These are phyloP conservation scores for Epicoccum nigrum DNA, from an alignment of 2,329 filamentous ascomycete genomes.

Conservation along the genomic window DNA sequence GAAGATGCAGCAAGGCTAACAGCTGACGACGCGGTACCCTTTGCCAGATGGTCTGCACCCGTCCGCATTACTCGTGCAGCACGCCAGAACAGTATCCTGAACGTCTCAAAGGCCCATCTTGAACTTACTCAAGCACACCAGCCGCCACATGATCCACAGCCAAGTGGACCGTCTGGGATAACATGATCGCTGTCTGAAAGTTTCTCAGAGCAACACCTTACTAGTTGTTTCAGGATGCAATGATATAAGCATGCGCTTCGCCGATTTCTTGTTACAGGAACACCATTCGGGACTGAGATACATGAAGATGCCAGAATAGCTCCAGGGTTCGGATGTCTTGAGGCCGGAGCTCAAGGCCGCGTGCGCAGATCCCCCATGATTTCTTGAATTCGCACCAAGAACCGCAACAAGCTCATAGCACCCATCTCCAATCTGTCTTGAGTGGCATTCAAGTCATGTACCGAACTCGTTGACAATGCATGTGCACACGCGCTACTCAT, in stretches of 20 bases:
- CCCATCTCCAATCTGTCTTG: not conserved
- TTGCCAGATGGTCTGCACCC: not conserved
- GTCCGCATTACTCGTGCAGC: conserved; percentile 4
- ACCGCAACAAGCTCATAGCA: not conserved
- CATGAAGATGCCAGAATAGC: not conserved
- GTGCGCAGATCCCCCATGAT: conserved; percentile 4
- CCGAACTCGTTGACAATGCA: not conserved
- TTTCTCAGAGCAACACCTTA: too few species aligned
- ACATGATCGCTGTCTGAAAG: not conserved
- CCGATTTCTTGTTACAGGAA: not conserved
- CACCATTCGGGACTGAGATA: not conserved
- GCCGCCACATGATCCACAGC: not conserved
- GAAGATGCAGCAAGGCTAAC: too few species aligned
- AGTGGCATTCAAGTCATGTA: not conserved
- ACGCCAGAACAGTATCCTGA: not conserved
- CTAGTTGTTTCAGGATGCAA: not conserved
- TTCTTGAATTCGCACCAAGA: not conserved
- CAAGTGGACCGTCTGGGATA: not conserved
- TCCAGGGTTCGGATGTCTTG: not conserved
- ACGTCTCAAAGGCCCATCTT: not conserved
- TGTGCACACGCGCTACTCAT: not conserved
- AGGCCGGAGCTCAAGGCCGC: not conserved
- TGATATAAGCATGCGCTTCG: not conserved
- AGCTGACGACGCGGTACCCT: not conserved
- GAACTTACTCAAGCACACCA: not conserved